Conservation (phyloP, 2,329 filamentous ascomycete species). For the Cladophialophora chaetospira region DNA sequence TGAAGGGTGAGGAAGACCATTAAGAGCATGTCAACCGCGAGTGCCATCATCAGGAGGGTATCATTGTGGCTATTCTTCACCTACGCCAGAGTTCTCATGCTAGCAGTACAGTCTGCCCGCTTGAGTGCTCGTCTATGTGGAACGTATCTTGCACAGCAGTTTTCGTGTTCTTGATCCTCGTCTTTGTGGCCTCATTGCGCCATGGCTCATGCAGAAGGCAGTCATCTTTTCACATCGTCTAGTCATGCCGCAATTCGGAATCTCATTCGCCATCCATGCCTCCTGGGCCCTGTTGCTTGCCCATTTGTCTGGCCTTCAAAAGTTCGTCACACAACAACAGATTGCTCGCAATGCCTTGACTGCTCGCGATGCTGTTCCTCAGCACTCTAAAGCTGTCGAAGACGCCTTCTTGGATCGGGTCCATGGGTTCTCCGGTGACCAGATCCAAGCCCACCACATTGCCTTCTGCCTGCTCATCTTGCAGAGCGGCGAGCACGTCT, state of each 20-base stretch:
- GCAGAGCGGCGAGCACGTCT: conserved; percentile 82
- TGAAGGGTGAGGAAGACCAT: too few relatives aligned
- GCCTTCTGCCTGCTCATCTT: conserved; percentile 82
- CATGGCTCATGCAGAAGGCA: conserved; percentile 16
- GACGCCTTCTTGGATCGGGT: conserved; percentile 86
- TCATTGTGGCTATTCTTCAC: too few relatives aligned
- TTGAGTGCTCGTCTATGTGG: too few relatives aligned
- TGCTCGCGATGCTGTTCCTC: conserved; percentile 89
- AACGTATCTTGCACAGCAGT: background rate
- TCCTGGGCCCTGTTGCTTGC: conserved; percentile 45
- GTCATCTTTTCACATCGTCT: conserved; percentile 13
- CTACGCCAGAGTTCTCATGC: background rate
- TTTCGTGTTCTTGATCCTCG: background rate
- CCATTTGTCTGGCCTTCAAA: conserved; percentile 97
- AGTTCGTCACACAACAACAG: conserved; percentile 94
- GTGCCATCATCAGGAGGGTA: conserved; percentile 34
- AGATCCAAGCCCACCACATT: conserved; percentile 86
- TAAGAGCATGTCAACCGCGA: too few relatives aligned
- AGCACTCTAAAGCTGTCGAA: conserved; percentile 96
- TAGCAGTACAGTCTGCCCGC: background rate
- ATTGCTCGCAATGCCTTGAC: conserved; percentile 93
- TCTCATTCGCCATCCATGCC: conserved; percentile 25
- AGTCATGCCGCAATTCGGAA: background rate
- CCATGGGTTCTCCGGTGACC: conserved; percentile 87
- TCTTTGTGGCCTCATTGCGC: background rate